Evolutionary conservation across 768 basidiomycete species (phyloP).

Genomic region (Rossbeevera mucosa): DNA sequence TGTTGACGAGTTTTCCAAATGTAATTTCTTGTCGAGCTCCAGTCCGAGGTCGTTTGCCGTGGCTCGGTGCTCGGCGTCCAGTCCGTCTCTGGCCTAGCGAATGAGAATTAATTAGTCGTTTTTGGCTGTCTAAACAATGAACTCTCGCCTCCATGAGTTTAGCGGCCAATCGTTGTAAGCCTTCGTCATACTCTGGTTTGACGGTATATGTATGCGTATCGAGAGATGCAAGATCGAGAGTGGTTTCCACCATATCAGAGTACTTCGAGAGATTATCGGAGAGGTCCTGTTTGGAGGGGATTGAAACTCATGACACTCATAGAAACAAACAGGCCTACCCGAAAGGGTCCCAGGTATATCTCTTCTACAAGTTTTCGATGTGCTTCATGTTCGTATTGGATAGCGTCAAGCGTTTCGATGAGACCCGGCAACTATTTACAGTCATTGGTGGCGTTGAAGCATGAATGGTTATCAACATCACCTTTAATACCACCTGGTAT

Average conservation of each 20-base stretch:
- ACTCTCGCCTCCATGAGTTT: constrained; percentile 53
- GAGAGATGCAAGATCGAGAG: constrained; percentile 84
- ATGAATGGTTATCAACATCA: constrained; percentile 22
- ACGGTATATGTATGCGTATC: constrained; percentile 86
- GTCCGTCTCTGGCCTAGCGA: constrained; percentile 59
- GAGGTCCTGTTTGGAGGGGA: constrained; percentile 46
- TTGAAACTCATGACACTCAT: neutral
- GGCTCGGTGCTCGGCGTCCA: constrained; percentile 75
- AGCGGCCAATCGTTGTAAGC: constrained; percentile 62
- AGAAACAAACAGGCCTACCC: constrained; percentile 37
- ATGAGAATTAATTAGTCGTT: neutral
- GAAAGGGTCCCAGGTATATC: constrained; percentile 56
- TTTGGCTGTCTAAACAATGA: neutral
- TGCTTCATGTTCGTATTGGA: constrained; percentile 43
- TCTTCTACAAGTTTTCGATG: constrained; percentile 59
- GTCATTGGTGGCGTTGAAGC: neutral
- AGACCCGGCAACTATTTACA: constrained; percentile 66
- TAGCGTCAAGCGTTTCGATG: constrained; percentile 55
- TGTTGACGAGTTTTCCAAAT: constrained; percentile 84
- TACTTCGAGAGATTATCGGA: constrained; percentile 67
- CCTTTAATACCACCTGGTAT: constrained; percentile 89
- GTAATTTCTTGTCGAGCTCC: constrained; percentile 91
- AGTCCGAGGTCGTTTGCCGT: constrained; percentile 69
- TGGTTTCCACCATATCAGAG: constrained; percentile 92
- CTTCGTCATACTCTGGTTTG: constrained; percentile 84